Percentiles rank a stretch among this genome's conserved stretches.
These are phyloP conservation scores for Radiomyces spectabilis DNA, from an alignment of 192 early-diverging fungal genomes.

Conservation along the genomic window DNA sequence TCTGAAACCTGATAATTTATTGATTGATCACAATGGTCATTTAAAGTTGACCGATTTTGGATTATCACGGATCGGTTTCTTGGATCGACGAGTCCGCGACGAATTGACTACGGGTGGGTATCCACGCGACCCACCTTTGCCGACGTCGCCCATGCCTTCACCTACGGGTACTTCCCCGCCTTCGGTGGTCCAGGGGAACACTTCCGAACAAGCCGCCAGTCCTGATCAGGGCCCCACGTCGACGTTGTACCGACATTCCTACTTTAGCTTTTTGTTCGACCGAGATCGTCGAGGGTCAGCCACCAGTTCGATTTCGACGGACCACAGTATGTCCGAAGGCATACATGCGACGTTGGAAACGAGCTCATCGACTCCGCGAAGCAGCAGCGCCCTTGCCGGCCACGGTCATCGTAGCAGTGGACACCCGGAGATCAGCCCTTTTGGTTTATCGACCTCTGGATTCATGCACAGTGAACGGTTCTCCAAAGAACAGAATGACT, in stretches of 20 bases:
- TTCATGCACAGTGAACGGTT: too few species aligned
- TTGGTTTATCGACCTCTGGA: too few species aligned
- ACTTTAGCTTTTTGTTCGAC: constrained; percentile 34
- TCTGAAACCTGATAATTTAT: constrained; percentile 77
- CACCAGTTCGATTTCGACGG: constrained; percentile 28
- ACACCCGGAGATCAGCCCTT: too few species aligned
- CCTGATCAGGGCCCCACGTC: too few species aligned
- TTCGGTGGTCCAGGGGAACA: background rate
- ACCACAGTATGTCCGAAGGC: constrained; percentile 14
- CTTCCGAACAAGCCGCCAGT: constrained; percentile 1
- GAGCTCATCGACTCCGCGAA: too few species aligned
- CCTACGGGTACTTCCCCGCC: constrained; percentile 7
- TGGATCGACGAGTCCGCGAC: constrained; percentile 65
- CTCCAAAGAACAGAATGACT: too few species aligned
- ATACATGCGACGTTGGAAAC: too few species aligned
- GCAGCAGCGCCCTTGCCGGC: too few species aligned
- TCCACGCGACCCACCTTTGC: background rate
- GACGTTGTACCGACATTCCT: constrained; percentile 26
- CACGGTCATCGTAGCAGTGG: too few species aligned
- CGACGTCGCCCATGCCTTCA: constrained; percentile 23
- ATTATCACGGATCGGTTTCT: constrained; percentile 76
- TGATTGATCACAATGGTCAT: constrained; percentile 84
- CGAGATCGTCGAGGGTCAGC: constrained; percentile 28
- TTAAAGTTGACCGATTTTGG: constrained; percentile 89
- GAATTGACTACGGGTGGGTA: constrained; percentile 27